These are phyloP conservation scores for Scleroderma bovista DNA, from an alignment of 768 basidiomycete genomes.

Conservation along the genomic window DNA sequence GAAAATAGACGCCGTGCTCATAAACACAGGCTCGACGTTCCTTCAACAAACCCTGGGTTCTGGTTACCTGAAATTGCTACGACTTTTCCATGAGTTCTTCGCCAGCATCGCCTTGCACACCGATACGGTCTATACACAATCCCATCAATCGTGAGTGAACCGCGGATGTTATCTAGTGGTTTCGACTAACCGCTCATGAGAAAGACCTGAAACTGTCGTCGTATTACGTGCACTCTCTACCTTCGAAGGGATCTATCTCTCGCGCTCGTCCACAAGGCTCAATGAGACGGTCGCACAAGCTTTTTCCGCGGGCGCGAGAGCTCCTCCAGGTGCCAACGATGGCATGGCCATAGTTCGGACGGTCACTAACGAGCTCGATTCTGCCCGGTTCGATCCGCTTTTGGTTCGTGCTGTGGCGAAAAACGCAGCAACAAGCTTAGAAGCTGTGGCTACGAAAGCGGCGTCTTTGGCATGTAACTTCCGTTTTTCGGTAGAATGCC, in stretches of 20 bases:
- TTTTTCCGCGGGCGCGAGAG: slow-evolving; percentile 63
- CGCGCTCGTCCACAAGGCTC: slow-evolving; percentile 75
- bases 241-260: slow-evolving; percentile 86
- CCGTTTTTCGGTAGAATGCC: neutral
- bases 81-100: slow-evolving; percentile 97
- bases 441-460: slow-evolving; percentile 55
- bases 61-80: slow-evolving; percentile 81
- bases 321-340: slow-evolving; percentile 69
- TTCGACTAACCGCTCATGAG: neutral
- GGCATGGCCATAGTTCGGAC: slow-evolving; percentile 72
- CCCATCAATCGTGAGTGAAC: slow-evolving; percentile 68
- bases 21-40: slow-evolving; percentile 71
- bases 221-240: slow-evolving; percentile 76
- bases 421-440: slow-evolving; percentile 61
- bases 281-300: slow-evolving; percentile 77
- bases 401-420: slow-evolving; percentile 76
- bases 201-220: slow-evolving; percentile 87
- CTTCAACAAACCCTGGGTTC: slow-evolving; percentile 83
- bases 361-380: slow-evolving; percentile 79
- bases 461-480: slow-evolving; percentile 59
- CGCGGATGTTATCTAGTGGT: neutral
- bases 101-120: slow-evolving; percentile 93
- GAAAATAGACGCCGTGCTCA: neutral
- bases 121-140: slow-evolving; percentile 83
- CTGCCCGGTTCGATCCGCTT: slow-evolving; percentile 88